A percentile compares a stretch with the other conserved stretches of the same genome.
phyloP scores from a whole-genome alignment of 2,329 filamentous ascomycete species.

The Aspergillus sergii region DNA sequence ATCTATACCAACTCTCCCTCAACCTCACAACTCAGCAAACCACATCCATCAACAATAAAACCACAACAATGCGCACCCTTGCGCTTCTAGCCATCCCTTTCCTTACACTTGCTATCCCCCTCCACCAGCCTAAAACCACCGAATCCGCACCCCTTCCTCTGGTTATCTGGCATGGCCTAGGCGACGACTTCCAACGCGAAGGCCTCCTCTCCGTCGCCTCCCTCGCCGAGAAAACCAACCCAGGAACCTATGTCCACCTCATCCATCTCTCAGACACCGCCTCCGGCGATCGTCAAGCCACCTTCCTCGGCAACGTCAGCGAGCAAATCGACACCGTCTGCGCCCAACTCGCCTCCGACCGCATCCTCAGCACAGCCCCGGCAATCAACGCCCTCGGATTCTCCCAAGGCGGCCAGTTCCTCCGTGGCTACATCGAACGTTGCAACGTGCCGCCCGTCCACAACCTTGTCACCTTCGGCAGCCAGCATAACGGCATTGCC shows the following conservation, averaged over 20 bases:
- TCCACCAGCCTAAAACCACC: constrained; percentile 22
- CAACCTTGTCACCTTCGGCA: constrained; percentile 84
- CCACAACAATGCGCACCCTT: constrained; percentile 6
- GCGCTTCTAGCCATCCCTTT: constrained; percentile 14
- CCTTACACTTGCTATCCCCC: constrained; percentile 24
- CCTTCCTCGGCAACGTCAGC: constrained; percentile 89
- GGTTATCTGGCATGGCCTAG: constrained; percentile 90
- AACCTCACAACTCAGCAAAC: not conserved
- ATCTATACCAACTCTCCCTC: not conserved
- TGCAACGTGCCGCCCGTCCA: constrained; percentile 77
- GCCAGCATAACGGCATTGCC: constrained; percentile 88
- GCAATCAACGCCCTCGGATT: constrained; percentile 91
- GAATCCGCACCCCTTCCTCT: constrained; percentile 69
- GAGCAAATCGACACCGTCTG: constrained; percentile 77
- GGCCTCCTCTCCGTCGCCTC: constrained; percentile 71
- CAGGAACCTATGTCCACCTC: constrained; percentile 81
- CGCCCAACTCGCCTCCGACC: constrained; percentile 71
- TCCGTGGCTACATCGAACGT: constrained; percentile 86
- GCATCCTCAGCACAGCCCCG: constrained; percentile 77
- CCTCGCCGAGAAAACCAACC: constrained; percentile 73
- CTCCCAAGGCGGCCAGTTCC: constrained; percentile 92
- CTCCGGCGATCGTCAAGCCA: constrained; percentile 73
- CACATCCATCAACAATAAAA: not conserved
- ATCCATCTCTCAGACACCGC: constrained; percentile 71
- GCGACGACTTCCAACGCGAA: constrained; percentile 68